Evolutionary conservation across 441 rosid species (phyloP).

Genomic region (Jatropha podagrica): DNA sequence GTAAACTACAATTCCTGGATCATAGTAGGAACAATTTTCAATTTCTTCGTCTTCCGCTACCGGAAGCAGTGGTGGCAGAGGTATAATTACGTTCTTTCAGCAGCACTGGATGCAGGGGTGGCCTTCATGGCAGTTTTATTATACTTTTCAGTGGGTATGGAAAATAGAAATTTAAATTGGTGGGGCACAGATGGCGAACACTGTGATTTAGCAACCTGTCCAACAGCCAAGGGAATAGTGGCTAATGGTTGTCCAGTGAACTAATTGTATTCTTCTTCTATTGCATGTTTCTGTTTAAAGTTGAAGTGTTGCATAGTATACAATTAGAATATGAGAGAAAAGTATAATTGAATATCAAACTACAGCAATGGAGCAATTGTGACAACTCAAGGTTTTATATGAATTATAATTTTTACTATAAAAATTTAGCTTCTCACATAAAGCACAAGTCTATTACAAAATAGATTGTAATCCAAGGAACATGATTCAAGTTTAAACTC

Average conservation of each 20-base stretch:
- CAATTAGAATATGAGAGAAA: background rate
- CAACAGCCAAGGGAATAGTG: conserved; percentile 63
- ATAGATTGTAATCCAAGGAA: background rate
- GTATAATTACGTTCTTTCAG: conserved; percentile 81
- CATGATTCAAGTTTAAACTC: background rate
- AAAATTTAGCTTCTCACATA: background rate
- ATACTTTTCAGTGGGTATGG: conserved; percentile 64
- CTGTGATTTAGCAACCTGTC: conserved; percentile 75
- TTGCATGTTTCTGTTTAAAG: conserved; percentile 10
- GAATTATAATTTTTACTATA: background rate
- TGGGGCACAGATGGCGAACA: conserved; percentile 71
- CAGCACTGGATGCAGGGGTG: conserved; percentile 81
- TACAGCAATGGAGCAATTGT: background rate
- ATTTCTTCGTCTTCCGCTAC: conserved; percentile 67
- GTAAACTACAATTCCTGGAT: conserved; percentile 80
- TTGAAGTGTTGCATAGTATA: conserved; percentile 8
- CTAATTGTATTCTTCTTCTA: conserved; percentile 41
- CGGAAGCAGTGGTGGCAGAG: conserved; percentile 82
- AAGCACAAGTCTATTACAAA: background rate
- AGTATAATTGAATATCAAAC: background rate
- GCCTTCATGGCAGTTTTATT: conserved; percentile 75
- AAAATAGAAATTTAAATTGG: conserved; percentile 43
- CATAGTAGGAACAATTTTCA: conserved; percentile 77
- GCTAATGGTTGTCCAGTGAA: conserved; percentile 67
- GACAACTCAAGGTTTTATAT: background rate